Base-by-base conservation (phyloP, 2,329 filamentous ascomycete genomes). In the Aureobasidium sp. region DNA sequence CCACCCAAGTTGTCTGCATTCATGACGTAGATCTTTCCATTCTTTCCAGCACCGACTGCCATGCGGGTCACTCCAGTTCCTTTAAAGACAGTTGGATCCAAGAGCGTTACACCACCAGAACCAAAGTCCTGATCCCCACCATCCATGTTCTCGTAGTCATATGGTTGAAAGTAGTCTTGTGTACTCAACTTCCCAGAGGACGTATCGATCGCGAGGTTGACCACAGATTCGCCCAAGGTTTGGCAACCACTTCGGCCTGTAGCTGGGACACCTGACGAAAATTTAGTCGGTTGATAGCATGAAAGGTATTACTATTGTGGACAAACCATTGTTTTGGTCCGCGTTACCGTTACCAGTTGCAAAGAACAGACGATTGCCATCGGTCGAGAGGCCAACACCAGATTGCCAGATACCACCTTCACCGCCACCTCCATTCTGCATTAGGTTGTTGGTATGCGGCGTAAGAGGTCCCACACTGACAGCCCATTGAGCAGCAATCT, bases 91-190 rank as follows among this genome's bases (percentile, higher is more conserved):
- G 16, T 51, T 8, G 56, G 42, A 14, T 63, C 61, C 2, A 64
- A 16, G 6, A 17, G 34, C 4, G 47, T 40, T 10, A 55, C 48
- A 8, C 56, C 56, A 17, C 54, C 49, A 12, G 56, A 57, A 17
- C 56, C 77, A 6, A 79, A 61, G 59, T 79, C 77, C 45, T 73
- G 72, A 51, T 79, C 75, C 0, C 70, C 75, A 6, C 72, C 74
- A 47, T 78, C 74, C 44, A 78, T 65, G 0, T 71, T 53, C 68
- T 68, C 40, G 52, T 79, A 79, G 41, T 78, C 75, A 57, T 71
- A 76, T 0, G 77, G 77, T 68, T 79, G 75, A 55, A 79, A 79
- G 59, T 79, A 80, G 48, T 79, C 77, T 8, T 71, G 66, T 3
- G 78, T 57, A 0, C 65, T 66, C 0, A 79, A 70, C 37, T 76